Percentiles rank a stretch among this genome's conserved stretches.
phyloP scores from a whole-genome alignment of 805 yeast genomes.

The Candida taoyuanica region DNA sequence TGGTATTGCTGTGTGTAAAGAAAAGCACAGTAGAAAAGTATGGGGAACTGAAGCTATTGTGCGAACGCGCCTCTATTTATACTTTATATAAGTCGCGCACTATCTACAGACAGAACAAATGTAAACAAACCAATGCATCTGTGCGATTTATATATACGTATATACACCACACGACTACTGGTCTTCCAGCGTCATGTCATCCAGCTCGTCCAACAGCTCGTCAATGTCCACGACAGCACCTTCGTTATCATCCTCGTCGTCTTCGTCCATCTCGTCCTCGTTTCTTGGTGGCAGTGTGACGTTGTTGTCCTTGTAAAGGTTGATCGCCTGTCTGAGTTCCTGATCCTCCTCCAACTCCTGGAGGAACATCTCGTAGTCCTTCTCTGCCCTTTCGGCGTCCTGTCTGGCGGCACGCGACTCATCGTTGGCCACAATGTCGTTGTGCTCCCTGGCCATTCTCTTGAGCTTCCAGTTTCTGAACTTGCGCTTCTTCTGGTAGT shows the following conservation, averaged over 20 bases:
- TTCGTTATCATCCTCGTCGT: slow-evolving; percentile 51
- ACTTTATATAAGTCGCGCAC: no score
- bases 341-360: slow-evolving; percentile 97
- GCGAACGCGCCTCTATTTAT: no score
- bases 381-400: slow-evolving; percentile 88
- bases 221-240: slow-evolving; percentile 88
- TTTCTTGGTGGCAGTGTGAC: slow-evolving; percentile 35
- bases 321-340: slow-evolving; percentile 87
- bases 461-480: slow-evolving; percentile 86
- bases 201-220: slow-evolving; percentile 91
- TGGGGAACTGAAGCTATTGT: no score
- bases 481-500: slow-evolving; percentile 76
- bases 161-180: slow-evolving; percentile 8
- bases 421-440: slow-evolving; percentile 75
- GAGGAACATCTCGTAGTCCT: slow-evolving; percentile 91
- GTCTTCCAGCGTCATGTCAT: slow-evolving; percentile 83
- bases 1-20: no score
- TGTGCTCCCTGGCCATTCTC: slow-evolving; percentile 97
- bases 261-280: slow-evolving; percentile 57
- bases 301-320: slow-evolving; percentile 70
- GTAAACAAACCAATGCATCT: no score
- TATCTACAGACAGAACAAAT: no score
- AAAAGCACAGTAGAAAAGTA: no score
- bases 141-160: no score
- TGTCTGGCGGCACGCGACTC: slow-evolving; percentile 74